A percentile compares a stretch with the other conserved stretches of the same genome.
phyloP scores from a whole-genome alignment of 169 alveolate species.

The Cryptosporidium tyzzeri region DNA sequence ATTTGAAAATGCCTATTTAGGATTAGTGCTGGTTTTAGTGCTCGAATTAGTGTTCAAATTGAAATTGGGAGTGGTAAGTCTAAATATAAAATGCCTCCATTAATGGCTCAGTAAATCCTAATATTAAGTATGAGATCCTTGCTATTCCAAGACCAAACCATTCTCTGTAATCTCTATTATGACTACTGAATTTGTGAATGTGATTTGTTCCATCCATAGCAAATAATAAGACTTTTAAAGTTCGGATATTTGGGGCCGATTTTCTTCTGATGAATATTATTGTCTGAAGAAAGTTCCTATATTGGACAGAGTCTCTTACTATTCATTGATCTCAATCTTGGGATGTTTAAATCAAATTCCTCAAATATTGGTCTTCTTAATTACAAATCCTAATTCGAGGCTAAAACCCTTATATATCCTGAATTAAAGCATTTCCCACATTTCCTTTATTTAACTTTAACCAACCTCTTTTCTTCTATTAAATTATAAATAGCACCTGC shows the following conservation, averaged over 20 bases:
- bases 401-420: neutral
- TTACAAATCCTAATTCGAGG: neutral
- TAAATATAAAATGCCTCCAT: no score
- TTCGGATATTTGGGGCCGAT: neutral
- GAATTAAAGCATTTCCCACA: neutral
- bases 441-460: neutral
- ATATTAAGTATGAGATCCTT: neutral
- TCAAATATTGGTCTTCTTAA: neutral
- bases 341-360: neutral
- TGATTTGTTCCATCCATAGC: slow-evolving; percentile 69
- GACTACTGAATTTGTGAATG: neutral
- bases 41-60: neutral
- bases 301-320: neutral
- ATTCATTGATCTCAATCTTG: neutral
- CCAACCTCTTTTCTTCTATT: neutral
- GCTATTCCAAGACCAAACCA: slow-evolving; percentile 74
- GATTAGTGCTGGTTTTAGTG: neutral
- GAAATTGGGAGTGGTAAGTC: neutral
- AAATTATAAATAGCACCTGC: slow-evolving; percentile 33
- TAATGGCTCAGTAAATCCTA: no score
- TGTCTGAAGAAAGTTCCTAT: neutral
- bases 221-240: neutral
- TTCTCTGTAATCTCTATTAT: neutral
- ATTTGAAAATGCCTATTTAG: neutral
- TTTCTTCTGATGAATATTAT: neutral